These are phyloP conservation scores for Rhodosporidiobolus sp. DNA, from an alignment of 768 basidiomycete genomes.

Conservation along the genomic window DNA sequence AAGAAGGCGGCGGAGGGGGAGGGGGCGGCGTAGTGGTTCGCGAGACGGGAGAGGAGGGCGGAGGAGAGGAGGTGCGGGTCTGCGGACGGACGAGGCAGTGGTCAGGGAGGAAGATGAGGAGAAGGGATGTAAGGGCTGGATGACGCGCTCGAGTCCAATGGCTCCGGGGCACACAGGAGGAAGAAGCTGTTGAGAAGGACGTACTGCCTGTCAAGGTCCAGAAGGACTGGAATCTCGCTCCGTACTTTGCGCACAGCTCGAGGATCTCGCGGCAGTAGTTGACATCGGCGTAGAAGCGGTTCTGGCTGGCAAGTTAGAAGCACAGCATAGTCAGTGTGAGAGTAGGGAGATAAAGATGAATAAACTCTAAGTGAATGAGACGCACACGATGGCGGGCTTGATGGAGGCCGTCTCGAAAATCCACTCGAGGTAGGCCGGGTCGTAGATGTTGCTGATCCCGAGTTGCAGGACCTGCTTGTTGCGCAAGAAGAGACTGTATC, in stretches of 20 bases:
- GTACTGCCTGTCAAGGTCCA: conserved; percentile 62
- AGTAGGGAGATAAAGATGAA: not conserved
- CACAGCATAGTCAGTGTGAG: too few species aligned
- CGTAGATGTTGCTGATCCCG: conserved; percentile 76
- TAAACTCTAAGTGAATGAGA: conserved; percentile 4
- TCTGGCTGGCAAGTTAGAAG: conserved; percentile 50
- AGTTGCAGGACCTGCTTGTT: conserved; percentile 33
- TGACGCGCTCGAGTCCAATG: too few species aligned
- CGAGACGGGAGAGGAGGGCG: conserved; percentile 56
- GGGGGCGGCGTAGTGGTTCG: conserved; percentile 55
- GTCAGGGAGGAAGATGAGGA: too few species aligned
- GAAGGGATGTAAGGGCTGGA: too few species aligned
- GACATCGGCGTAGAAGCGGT: conserved; percentile 67
- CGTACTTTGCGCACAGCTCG: conserved; percentile 62
- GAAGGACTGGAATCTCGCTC: conserved; percentile 79
- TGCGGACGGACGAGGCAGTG: not conserved
- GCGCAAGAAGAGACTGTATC: not conserved
- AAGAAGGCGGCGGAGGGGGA: conserved; percentile 68
- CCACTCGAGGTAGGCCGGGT: conserved; percentile 58
- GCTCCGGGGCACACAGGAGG: not conserved
- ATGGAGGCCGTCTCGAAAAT: conserved; percentile 57
- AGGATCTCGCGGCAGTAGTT: conserved; percentile 67
- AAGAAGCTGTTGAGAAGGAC: not conserved
- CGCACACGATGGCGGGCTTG: conserved; percentile 64
- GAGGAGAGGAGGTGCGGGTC: conserved; percentile 66